These are phyloP conservation scores for Colletotrichum cuscutae DNA, from an alignment of 2,329 filamentous ascomycete species.

Conservation along the genomic window DNA sequence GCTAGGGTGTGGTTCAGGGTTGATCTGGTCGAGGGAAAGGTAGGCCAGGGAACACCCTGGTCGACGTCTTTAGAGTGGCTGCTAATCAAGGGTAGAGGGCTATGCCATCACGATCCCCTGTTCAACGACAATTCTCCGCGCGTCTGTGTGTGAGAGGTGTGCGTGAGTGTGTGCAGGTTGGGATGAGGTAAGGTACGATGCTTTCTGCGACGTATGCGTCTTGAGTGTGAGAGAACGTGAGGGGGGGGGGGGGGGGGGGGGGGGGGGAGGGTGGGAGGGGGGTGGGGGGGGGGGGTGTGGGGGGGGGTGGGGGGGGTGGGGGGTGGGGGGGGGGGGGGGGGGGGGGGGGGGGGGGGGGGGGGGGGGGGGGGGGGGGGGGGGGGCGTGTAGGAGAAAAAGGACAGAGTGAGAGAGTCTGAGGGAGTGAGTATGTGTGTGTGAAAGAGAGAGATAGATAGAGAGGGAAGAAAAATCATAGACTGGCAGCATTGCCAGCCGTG, in stretches of 20 bases:
- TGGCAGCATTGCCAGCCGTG: background rate
- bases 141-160: constrained; percentile 40
- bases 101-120: constrained; percentile 46
- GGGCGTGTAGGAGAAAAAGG: background rate
- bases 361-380: too few species aligned
- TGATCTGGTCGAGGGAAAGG: constrained; percentile 47
- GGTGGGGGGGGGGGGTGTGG: too few species aligned
- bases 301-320: too few species aligned
- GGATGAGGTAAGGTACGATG: background rate
- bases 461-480: background rate
- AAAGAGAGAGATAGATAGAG: background rate
- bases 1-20: constrained; percentile 54
- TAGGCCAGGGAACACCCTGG: constrained; percentile 46
- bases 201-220: background rate
- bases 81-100: constrained; percentile 50
- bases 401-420: constrained; percentile 10
- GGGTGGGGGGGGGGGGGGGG: too few species aligned
- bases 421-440: background rate
- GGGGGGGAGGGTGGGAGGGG: too few species aligned
- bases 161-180: constrained; percentile 28
- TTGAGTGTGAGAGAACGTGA: background rate
- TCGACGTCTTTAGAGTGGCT: constrained; percentile 49
- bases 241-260: too few species aligned
- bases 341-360: too few species aligned
- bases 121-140: constrained; percentile 49